Evolutionary conservation across 2,329 filamentous ascomycete species (phyloP), one percentile per base, ranked within the genome.

Genomic region (Trichophyton equinum): DNA sequence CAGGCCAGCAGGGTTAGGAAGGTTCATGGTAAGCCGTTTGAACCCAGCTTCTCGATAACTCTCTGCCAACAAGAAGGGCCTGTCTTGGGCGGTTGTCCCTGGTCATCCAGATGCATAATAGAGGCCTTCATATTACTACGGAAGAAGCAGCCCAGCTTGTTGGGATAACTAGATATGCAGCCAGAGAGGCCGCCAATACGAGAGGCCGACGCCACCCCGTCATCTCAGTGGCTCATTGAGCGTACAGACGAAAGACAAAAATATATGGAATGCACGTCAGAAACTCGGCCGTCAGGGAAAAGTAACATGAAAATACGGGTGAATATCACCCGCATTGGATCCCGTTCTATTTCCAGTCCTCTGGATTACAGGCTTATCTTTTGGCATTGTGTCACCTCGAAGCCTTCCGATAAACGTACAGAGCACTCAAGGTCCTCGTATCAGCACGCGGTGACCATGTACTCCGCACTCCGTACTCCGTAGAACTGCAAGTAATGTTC

Each of bases 21-120:
- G 22, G 49, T 53, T 53, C 15, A 27, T 53, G 44, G 44, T 33
- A 30, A 22, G 27, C 49, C 49, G 49, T 53, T 53, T 53, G 22
- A 53, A 53, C 49, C 49, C 49, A 53, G 49, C 49, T 33, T 53
- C 49, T 53, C 49, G 27, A 33, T 20, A 53, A 53, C 27, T 47
- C 44, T 44, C 22, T 53, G 22, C 49, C 22, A 30, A 25, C 49
- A 22, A 30, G 22, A 53, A 53, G 49, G 49, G 27, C 49, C 49
- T 25, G 25, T 18, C 22, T 25, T n/a, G 49, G 9, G 25, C n/a
- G 1, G 27, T 15, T 25, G 49, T 53, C 15, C 49, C 22, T 33
- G 49, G 22, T 53, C 27, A 13, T 11, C 9, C 27, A 30, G 18
- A 22, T 9, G 27, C 27, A 53, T 33, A 53, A 53, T 33, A 4